These are phyloP conservation scores for Volvariella volvacea DNA, from an alignment of 1,284 basidiomycete species.

Conservation along the genomic window DNA sequence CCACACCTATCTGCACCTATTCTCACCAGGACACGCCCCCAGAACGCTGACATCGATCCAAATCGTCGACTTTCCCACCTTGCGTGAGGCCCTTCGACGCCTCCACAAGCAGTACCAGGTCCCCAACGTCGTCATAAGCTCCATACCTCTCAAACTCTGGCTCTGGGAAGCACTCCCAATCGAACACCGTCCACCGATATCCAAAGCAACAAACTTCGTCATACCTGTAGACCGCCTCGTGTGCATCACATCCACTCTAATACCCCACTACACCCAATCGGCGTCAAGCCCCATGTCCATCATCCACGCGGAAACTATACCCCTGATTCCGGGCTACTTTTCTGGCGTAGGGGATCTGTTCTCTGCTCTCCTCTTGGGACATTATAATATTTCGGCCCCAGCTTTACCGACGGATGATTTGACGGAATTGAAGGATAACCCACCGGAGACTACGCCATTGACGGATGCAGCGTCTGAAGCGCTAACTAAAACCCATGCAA, in stretches of 20 bases:
- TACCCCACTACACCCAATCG: constrained; percentile 3
- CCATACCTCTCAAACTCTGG: constrained; percentile 65
- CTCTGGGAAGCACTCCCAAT: constrained; percentile 43
- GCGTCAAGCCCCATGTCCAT: constrained; percentile 22
- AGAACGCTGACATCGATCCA: constrained; percentile 72
- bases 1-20: constrained; percentile 4
- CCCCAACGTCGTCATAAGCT: constrained; percentile 88
- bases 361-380: constrained; percentile 85
- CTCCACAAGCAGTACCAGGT: constrained; percentile 75
- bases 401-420: constrained; percentile 13
- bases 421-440: neutral
- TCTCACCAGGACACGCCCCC: constrained; percentile 8
- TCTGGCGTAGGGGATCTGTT: constrained; percentile 97
- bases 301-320: constrained; percentile 69
- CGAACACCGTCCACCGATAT: constrained; percentile 27
- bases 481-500: constrained; percentile 79
- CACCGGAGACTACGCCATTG: constrained; percentile 30
- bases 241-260: constrained; percentile 58
- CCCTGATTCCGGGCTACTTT: constrained; percentile 87
- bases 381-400: constrained; percentile 43
- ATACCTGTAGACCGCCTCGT: constrained; percentile 48
- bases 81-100: constrained; percentile 63
- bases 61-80: constrained; percentile 59
- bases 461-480: constrained; percentile 63
- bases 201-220: constrained; percentile 15